Base-by-base conservation (phyloP, 2,329 filamentous ascomycete genomes). In the Botrytis fabae region DNA sequence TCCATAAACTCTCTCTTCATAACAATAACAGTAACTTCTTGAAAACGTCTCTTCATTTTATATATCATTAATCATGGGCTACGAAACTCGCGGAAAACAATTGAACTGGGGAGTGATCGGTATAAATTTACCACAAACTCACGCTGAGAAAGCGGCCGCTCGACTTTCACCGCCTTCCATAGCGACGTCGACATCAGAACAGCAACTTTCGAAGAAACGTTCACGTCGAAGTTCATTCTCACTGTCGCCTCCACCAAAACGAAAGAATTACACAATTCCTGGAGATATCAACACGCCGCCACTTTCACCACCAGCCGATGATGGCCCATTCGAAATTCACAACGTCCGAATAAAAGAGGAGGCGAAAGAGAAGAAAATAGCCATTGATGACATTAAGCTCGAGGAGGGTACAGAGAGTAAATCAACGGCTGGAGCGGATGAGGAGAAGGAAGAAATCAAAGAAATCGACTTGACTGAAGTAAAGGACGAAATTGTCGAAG, bases 1-100 rank as follows among this genome's bases (percentile, higher is more conserved):
- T 8, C 38, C 38, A 38, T 20, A 44, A 64, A 44, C 10, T 59
- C 20, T 59, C 48, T 14, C 46, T 7, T 54, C 57, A 54, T n/a
- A 54, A 62, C 63, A 32, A 74, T 70, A 54, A 70, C 40, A 16
- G 61, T 38, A 64, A 68, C 40, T 61, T 70, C 32, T 63, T 59
- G 38, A 38, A 61, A 61, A 25, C n/a, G 62, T 48, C 46, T 57
- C 69, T 77, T 77, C 75, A 74, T 68, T 70, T 64, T 62, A 74
- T 35, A 42, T 71, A 62, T 59, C 51, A 74, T 54, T 73, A 51
- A 77, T 40, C n/a, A 97, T 97, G 94, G 92, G 92, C 81, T 98
- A 98, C 87, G 97, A 98, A 84, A 98, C 95, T 78, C 93, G 95
- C 84, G 92, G 95, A 83, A 98, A 98, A 86, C 97, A 94, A 81